A percentile compares a stretch with the other conserved stretches of the same genome.
Conservation (phyloP, 768 basidiomycete species). For the Lentinus tigrinus region DNA sequence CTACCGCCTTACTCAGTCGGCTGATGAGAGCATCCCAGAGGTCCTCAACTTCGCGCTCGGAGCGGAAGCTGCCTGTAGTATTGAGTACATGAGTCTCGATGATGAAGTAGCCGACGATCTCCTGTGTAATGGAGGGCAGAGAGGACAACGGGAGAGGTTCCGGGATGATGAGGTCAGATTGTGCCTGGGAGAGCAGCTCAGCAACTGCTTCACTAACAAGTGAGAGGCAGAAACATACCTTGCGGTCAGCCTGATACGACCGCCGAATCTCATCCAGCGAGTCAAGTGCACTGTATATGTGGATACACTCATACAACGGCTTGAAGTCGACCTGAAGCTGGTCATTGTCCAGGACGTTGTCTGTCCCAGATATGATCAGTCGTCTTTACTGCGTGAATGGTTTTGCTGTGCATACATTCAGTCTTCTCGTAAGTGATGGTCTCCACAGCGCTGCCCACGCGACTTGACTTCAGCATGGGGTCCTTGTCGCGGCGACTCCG, state of each 20-base stretch:
- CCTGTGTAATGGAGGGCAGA: conserved; percentile 79
- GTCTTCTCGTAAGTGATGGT: conserved; percentile 90
- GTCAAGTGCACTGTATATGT: conserved; percentile 91
- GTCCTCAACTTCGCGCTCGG: conserved; percentile 87
- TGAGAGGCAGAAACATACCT: conserved; percentile 45
- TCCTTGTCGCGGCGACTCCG: conserved; percentile 81
- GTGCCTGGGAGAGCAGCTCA: conserved; percentile 55
- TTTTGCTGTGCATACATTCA: conserved; percentile 65
- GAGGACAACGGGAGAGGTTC: conserved; percentile 62
- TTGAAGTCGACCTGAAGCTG: conserved; percentile 88
- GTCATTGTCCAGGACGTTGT: conserved; percentile 90
- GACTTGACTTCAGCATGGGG: conserved; percentile 67
- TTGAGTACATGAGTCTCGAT: conserved; percentile 91
- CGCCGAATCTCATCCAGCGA: conserved; percentile 86
- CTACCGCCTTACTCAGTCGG: conserved; percentile 71
- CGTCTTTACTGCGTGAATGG: not conserved
- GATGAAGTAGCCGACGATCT: conserved; percentile 97
- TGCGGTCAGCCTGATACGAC: conserved; percentile 96
- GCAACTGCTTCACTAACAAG: no score
- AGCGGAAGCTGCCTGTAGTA: conserved; percentile 88
- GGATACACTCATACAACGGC: conserved; percentile 94
- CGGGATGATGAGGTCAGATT: conserved; percentile 94
- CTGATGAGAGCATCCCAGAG: conserved; percentile 88
- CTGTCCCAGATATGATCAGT: conserved; percentile 36
- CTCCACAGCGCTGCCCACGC: conserved; percentile 91